Conservation (phyloP, 2,329 filamentous ascomycete species). For the Penicillium vulpinum region DNA sequence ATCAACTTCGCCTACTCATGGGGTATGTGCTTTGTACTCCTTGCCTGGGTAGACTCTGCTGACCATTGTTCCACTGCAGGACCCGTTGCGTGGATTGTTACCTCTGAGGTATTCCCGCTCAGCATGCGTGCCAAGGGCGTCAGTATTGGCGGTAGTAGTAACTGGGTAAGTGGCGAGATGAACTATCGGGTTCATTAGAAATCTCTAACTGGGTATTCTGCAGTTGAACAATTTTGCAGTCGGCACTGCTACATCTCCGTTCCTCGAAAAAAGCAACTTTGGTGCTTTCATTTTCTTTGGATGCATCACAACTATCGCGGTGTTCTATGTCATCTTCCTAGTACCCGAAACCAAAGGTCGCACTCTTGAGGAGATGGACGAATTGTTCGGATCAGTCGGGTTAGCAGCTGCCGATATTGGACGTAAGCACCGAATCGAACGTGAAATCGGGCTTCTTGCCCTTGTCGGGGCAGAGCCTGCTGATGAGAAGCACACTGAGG, state of each 20-base stretch:
- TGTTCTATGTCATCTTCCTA: conserved; percentile 30
- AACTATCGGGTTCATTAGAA: not conserved
- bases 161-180: conserved; percentile 33
- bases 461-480: conserved; percentile 28
- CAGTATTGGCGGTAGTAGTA: conserved; percentile 33
- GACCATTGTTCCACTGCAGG: conserved; percentile 13
- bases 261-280: conserved; percentile 64
- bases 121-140: conserved; percentile 63
- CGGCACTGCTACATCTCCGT: conserved; percentile 68
- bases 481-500: conserved; percentile 11
- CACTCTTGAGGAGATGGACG: conserved; percentile 43
- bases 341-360: conserved; percentile 41
- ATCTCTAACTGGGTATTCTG: conserved; percentile 1
- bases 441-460: conserved; percentile 32
- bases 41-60: not conserved
- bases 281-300: conserved; percentile 74
- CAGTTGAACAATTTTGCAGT: conserved; percentile 63
- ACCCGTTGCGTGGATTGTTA: conserved; percentile 71
- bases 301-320: conserved; percentile 29
- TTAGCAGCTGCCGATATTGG: conserved; percentile 30
- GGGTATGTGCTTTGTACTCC: conserved; percentile 38
- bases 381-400: conserved; percentile 38
- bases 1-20: conserved; percentile 74
- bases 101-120: conserved; percentile 72
- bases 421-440: conserved; percentile 30